Conservation (phyloP, 2,329 filamentous ascomycete species). For the Annulohypoxylon truncatum region DNA sequence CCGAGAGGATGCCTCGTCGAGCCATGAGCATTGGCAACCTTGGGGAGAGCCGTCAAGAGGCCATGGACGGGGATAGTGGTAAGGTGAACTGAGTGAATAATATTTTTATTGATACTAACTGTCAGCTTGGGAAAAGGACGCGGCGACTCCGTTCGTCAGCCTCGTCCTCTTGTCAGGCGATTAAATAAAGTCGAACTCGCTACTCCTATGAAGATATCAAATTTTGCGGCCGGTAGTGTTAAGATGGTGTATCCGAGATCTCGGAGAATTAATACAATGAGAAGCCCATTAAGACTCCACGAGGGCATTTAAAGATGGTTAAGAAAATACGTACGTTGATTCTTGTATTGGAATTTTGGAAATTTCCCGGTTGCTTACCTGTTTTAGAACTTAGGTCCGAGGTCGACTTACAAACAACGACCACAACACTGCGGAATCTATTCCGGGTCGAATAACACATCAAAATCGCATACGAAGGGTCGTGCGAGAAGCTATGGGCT, state of each 20-base stretch:
- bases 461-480: not conserved
- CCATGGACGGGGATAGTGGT: constrained; percentile 1
- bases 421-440: not conserved
- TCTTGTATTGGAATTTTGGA: not conserved
- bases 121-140: constrained; percentile 8
- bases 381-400: not conserved
- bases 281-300: not conserved
- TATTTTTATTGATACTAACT: constrained; percentile 6
- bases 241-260: constrained; percentile 17
- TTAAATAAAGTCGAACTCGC: constrained; percentile 18
- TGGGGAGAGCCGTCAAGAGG: not conserved
- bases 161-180: constrained; percentile 8
- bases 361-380: not conserved
- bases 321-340: not conserved
- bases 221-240: constrained; percentile 25
- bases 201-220: constrained; percentile 31
- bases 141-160: constrained; percentile 9
- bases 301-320: not conserved
- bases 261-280: not conserved
- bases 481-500: not conserved
- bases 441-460: not conserved
- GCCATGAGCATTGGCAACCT: not conserved
- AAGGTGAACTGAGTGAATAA: not conserved
- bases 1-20: not conserved
- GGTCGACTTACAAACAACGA: not conserved